phyloP scores from a whole-genome alignment of 1,284 basidiomycete genomes.

The Ceratobasidium sp. region DNA sequence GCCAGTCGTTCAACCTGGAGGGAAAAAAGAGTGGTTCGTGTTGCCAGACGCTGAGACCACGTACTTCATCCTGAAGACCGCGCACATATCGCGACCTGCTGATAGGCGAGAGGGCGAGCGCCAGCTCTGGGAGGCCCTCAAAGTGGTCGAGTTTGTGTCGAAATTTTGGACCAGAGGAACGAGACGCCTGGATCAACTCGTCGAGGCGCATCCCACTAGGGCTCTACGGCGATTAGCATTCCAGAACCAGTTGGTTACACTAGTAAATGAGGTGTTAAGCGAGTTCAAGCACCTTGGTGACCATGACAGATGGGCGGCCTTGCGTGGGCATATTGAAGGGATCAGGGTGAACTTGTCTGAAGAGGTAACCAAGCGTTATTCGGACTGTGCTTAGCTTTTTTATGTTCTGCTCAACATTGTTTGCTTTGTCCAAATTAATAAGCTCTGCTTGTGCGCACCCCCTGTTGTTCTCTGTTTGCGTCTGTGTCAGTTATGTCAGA shows the following conservation, averaged over 20 bases:
- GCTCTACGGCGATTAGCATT: constrained; percentile 23
- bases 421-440: background rate
- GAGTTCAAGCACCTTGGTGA: background rate
- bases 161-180: background rate
- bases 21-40: background rate
- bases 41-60: constrained; percentile 26
- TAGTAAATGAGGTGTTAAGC: background rate
- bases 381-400: background rate
- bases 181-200: background rate
- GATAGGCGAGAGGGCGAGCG: background rate
- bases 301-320: background rate
- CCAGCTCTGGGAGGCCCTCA: background rate
- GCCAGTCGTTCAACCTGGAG: background rate
- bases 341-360: background rate
- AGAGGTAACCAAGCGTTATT: background rate
- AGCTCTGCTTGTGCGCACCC: background rate
- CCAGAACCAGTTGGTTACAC: constrained; percentile 9
- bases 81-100: constrained; percentile 8
- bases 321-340: background rate
- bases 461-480: background rate
- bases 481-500: background rate
- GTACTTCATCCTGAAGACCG: constrained; percentile 13
- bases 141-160: constrained; percentile 7
- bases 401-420: background rate
- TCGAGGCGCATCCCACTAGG: background rate